Evolutionary conservation across 805 yeast genomes (phyloP).

Genomic region (Babjeviella inositovora): DNA sequence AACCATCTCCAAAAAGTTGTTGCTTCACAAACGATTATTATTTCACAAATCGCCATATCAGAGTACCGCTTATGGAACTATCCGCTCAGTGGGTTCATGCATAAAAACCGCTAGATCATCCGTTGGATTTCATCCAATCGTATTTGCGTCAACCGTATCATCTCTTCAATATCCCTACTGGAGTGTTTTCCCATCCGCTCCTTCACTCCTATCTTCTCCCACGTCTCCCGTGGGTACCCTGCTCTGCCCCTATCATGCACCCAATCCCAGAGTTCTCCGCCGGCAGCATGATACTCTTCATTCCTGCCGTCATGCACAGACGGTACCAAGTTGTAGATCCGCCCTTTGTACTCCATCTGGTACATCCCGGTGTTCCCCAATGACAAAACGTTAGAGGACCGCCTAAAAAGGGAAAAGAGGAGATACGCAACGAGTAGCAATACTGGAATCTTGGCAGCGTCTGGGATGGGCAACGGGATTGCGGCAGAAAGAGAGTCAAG

Average conservation of each 20-base stretch:
- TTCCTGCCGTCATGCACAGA: slow-evolving; percentile 15
- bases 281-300: slow-evolving; percentile 10
- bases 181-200: slow-evolving; percentile 7
- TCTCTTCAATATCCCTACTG: slow-evolving; percentile 27
- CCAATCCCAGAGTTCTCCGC: slow-evolving; percentile 71
- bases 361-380: slow-evolving; percentile 2
- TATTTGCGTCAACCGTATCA: slow-evolving; percentile 23
- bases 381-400: slow-evolving; percentile 2
- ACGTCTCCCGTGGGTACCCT: slow-evolving; percentile 2
- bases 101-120: no score
- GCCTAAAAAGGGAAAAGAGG: slow-evolving; percentile 3
- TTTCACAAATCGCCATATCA: no score
- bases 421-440: slow-evolving; percentile 3
- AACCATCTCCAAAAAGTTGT: no score
- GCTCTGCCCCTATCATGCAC: slow-evolving; percentile 19
- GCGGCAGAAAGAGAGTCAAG: no score
- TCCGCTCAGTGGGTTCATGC: no score
- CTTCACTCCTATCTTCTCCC: slow-evolving; percentile 1
- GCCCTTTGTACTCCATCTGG: slow-evolving; percentile 12
- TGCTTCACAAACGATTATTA: no score
- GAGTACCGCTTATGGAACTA: no score
- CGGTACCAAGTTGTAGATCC: slow-evolving; percentile 21
- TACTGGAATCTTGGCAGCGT: slow-evolving; percentile 6
- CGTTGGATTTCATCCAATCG: slow-evolving; percentile 16
- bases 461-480: slow-evolving; percentile 10